Evolutionary conservation across 1,284 basidiomycete genomes (phyloP).

Genomic region (Dichomitus squalens): DNA sequence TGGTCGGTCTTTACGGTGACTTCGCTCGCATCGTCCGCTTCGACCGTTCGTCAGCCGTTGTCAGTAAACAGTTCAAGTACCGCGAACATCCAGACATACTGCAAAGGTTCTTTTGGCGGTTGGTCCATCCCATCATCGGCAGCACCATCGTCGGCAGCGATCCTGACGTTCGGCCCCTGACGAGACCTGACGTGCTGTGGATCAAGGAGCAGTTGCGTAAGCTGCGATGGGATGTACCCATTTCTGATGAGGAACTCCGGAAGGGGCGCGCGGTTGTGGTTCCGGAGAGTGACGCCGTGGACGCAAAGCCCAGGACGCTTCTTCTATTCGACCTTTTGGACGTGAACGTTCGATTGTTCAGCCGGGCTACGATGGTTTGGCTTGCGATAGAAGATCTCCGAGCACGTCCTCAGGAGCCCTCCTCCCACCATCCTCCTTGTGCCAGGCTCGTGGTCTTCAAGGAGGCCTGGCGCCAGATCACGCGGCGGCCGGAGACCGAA

Average conservation of each 20-base stretch:
- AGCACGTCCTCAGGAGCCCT: not conserved
- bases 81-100: not conserved
- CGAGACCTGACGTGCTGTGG: not conserved
- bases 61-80: not conserved
- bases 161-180: slow-evolving; percentile 1
- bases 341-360: slow-evolving; percentile 17
- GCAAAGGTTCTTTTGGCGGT: not conserved
- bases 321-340: slow-evolving; percentile 5
- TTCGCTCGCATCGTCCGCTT: slow-evolving; percentile 20
- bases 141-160: not conserved
- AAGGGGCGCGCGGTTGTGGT: slow-evolving; percentile 5
- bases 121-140: not conserved
- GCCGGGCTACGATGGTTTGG: slow-evolving; percentile 15
- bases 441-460: slow-evolving; percentile 3
- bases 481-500: not conserved
- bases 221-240: not conserved
- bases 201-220: not conserved
- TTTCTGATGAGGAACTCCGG: not conserved
- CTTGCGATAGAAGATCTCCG: slow-evolving; percentile 5
- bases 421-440: too few relatives aligned
- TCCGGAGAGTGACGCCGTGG: not conserved
- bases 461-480: slow-evolving; percentile 17
- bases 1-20: slow-evolving; percentile 20
- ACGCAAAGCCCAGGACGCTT: not conserved
- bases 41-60: slow-evolving; percentile 15